These are phyloP conservation scores for Suillus fuscotomentosus DNA, from an alignment of 768 basidiomycete species.

Conservation along the genomic window DNA sequence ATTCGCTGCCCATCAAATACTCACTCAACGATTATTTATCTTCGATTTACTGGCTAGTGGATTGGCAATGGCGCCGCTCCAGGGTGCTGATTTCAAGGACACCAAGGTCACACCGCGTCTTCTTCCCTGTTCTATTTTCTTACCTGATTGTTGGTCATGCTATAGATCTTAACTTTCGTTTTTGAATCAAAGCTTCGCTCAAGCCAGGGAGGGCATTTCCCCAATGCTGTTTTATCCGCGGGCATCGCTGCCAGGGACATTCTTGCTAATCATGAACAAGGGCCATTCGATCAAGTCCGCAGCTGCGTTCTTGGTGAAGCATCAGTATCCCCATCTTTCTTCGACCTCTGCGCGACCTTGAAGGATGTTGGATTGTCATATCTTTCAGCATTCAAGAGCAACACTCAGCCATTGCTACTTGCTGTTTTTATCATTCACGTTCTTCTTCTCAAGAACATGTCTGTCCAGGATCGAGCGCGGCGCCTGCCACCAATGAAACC, in stretches of 20 bases:
- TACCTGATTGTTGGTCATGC: not conserved
- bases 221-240: slow-evolving; percentile 9
- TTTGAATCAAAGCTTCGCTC: slow-evolving; percentile 38
- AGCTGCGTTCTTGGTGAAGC: not conserved
- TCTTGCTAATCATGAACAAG: slow-evolving; percentile 10
- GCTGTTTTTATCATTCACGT: slow-evolving; percentile 39
- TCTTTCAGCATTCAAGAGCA: not conserved
- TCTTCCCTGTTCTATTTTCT: not conserved
- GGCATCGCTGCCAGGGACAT: slow-evolving; percentile 12
- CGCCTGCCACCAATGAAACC: slow-evolving; percentile 23
- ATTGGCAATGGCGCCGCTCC: slow-evolving; percentile 49
- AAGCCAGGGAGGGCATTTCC: slow-evolving; percentile 15
- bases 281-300: not conserved
- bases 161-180: slow-evolving; percentile 60
- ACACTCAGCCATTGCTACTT: slow-evolving; percentile 23
- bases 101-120: slow-evolving; percentile 46
- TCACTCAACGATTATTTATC: slow-evolving; percentile 51
- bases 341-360: not conserved
- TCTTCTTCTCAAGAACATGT: slow-evolving; percentile 35
- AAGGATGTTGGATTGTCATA: not conserved
- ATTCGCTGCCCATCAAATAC: slow-evolving; percentile 27
- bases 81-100: slow-evolving; percentile 58
- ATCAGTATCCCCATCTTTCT: not conserved
- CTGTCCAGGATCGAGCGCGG: slow-evolving; percentile 41
- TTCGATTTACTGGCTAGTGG: slow-evolving; percentile 48